Percentiles rank a stretch among this genome's conserved stretches.
These are phyloP conservation scores for Fraxinus platypoda DNA, from an alignment of 305 asterid species.

Conservation along the genomic window DNA sequence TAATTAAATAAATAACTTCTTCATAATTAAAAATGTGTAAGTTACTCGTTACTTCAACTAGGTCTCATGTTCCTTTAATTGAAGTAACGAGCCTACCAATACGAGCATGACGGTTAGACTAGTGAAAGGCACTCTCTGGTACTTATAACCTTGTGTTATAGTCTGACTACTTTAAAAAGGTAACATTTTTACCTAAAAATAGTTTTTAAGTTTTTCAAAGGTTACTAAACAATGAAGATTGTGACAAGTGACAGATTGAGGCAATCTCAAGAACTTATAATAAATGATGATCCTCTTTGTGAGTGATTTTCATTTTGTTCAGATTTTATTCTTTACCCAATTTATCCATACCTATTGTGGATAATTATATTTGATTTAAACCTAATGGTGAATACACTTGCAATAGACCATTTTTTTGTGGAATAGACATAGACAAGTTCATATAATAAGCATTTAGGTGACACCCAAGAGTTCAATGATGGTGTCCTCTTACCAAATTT, in stretches of 20 bases:
- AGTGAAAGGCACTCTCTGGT: background rate
- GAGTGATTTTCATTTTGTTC: background rate
- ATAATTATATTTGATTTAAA: background rate
- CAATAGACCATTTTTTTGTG: background rate
- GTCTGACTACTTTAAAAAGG: too few species aligned
- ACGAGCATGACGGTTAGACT: background rate
- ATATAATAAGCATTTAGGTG: background rate
- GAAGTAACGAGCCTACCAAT: background rate
- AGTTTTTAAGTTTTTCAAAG: background rate
- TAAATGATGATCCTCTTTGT: background rate
- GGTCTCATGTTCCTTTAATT: background rate
- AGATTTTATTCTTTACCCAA: background rate
- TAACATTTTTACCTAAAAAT: too few species aligned
- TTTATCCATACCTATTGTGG: background rate
- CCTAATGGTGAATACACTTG: background rate
- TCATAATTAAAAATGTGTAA: background rate
- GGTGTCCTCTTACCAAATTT: background rate
- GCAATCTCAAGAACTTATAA: background rate
- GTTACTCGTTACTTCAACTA: background rate
- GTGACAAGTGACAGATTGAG: background rate
- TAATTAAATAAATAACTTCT: background rate
- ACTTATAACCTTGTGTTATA: too few species aligned
- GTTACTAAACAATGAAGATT: background rate
- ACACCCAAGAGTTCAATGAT: background rate
- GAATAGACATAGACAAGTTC: background rate